Evolutionary conservation across 1,284 basidiomycete genomes (phyloP).

Genomic region (Cryptococcus sp.): DNA sequence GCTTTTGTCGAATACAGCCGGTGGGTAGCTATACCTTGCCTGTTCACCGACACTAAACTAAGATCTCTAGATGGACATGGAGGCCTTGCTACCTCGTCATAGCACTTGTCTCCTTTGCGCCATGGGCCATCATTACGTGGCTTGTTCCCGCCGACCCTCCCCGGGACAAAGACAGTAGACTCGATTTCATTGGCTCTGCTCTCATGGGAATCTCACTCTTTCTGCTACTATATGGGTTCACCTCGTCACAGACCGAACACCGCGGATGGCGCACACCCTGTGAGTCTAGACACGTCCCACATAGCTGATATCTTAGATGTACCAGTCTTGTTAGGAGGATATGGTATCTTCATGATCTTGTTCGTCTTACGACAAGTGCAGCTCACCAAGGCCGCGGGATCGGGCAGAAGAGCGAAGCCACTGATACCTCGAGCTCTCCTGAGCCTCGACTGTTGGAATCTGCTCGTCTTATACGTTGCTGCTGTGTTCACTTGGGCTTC

Average conservation of each 20-base stretch:
- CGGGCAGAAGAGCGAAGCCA: conserved; percentile 33
- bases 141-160: not conserved
- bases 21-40: not conserved
- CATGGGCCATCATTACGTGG: conserved; percentile 2
- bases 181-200: not conserved
- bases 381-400: conserved; percentile 16
- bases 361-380: not conserved
- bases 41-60: not conserved
- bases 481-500: not conserved
- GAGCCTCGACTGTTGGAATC: not conserved
- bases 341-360: not conserved
- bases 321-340: not conserved
- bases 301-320: not conserved
- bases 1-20: conserved; percentile 1
- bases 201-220: not conserved
- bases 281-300: not conserved
- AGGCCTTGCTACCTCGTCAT: conserved; percentile 3
- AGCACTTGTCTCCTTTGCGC: conserved; percentile 1
- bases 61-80: conserved; percentile 8
- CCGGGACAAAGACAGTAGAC: not conserved
- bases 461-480: not conserved
- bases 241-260: not conserved
- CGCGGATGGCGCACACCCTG: not conserved
- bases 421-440: not conserved
- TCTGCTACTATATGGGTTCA: not conserved